Percentiles rank a stretch among this genome's conserved stretches.
Conservation (phyloP, 495 filamentous ascomycete genomes). For the Daldinia vernicosa region DNA sequence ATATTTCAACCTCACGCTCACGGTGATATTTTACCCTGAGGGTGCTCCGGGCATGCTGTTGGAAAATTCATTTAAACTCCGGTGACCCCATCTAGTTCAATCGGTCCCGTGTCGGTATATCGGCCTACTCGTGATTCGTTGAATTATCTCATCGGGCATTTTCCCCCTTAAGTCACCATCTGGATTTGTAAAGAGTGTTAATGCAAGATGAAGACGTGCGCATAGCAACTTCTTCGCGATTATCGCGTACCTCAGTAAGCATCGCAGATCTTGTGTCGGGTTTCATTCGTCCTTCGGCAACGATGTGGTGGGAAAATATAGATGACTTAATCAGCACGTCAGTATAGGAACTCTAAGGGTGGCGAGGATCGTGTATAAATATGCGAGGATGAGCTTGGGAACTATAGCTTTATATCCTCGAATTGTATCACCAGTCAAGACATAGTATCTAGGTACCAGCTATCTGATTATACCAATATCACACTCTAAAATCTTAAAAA, state of each 20-base stretch:
- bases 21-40: not conserved
- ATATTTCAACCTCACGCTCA: not conserved
- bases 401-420: not conserved
- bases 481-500: not conserved
- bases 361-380: constrained; percentile 26
- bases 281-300: constrained; percentile 31
- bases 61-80: constrained; percentile 3
- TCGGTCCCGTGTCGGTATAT: constrained; percentile 12
- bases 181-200: constrained; percentile 22
- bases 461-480: not conserved
- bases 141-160: not conserved
- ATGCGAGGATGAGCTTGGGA: not conserved
- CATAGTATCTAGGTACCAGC: not conserved
- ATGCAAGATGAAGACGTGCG: not conserved
- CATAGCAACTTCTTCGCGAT: not conserved
- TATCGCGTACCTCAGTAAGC: constrained; percentile 16
- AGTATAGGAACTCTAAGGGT: constrained; percentile 2
- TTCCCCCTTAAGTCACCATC: not conserved
- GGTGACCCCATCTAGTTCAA: not conserved
- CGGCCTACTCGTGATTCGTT: constrained; percentile 11
- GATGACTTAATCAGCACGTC: constrained; percentile 36
- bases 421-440: not conserved
- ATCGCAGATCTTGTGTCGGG: not conserved
- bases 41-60: not conserved
- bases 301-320: not conserved